Evolutionary conservation across 371 early-diverging fungal genomes (phyloP), one percentile per base, ranked within the genome.

Genomic region (Blastocladiella emersonii): DNA sequence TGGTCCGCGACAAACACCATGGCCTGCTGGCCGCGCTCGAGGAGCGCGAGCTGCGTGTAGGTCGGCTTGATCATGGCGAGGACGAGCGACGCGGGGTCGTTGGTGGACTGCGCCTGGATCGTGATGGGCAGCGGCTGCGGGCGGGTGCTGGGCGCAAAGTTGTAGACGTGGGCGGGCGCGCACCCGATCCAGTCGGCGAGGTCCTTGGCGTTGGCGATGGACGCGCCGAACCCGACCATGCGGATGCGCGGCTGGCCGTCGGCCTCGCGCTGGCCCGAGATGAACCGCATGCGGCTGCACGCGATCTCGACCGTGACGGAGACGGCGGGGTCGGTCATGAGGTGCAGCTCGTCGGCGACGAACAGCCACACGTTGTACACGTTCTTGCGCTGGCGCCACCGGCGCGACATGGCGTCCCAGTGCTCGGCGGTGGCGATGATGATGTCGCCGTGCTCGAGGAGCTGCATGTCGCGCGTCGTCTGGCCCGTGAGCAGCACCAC

Each of bases 371-470:
- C 80, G 1, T 83, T 87, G 65, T 94, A 92, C 23, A 98, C 91
- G 55, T 86, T 85, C 76, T 88, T 86, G 57, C 97, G 82, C 77
- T 89, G 90, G 68, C 89, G 88, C 91, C 98, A 93, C 65, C 93
- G 84, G 35, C 99, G 80, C 21, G 98, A 95, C 30, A 97, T 73
- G 63, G 89, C 85, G 77, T 99, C 99, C 95, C 98, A 99, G 69
- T 96, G 89, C n/a, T 84, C 81, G 35, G 99, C 99, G 5, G 99
- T 98, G 45, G 90, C 80, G 48, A 97, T 76, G 34, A 99, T 85
- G 15, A 99, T 75, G 74, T 95, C 88, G 37, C 90, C 90, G 39
- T 83, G 81, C 67, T 90, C 90, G 37, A 98, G 62, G 12, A 91
- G 76, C 69, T 90, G 88, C 66, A 91, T 71, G 67, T 95, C 94